Conservation (phyloP, 2,329 filamentous ascomycete species). For the Curvularia lunata region DNA sequence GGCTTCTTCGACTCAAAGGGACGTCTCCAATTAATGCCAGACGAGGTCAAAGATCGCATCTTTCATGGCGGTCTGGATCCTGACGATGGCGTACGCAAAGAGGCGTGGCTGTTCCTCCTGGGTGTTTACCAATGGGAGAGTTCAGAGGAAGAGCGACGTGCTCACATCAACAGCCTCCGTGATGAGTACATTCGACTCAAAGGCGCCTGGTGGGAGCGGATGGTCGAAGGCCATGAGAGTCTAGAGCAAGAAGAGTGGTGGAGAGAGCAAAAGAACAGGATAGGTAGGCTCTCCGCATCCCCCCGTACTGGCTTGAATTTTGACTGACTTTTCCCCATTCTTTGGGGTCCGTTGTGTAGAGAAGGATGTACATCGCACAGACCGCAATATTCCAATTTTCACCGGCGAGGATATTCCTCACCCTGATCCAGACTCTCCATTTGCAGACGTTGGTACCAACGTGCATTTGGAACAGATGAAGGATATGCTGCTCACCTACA, state of each 20-base stretch:
- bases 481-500: constrained; percentile 98
- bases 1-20: constrained; percentile 84
- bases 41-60: constrained; percentile 96
- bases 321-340: constrained; percentile 58
- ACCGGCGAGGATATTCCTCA: constrained; percentile 95
- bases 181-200: constrained; percentile 96
- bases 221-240: constrained; percentile 80
- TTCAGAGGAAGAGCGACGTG: constrained; percentile 81
- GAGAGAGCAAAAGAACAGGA: constrained; percentile 90
- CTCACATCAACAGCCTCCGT: constrained; percentile 79
- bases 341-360: constrained; percentile 70
- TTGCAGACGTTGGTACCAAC: constrained; percentile 90
- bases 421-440: constrained; percentile 93
- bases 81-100: constrained; percentile 91
- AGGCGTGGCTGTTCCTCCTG: constrained; percentile 93
- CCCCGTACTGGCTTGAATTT: constrained; percentile 1
- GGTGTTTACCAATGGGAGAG: constrained; percentile 95
- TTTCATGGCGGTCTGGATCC: constrained; percentile 92
- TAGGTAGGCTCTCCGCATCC: constrained; percentile 68
- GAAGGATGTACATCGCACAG: constrained; percentile 97
- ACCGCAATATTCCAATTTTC: constrained; percentile 93
- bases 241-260: constrained; percentile 91
- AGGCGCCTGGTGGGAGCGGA: constrained; percentile 92
- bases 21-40: constrained; percentile 76
- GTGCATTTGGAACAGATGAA: constrained; percentile 99